phyloP scores from a whole-genome alignment of 2,329 filamentous ascomycete genomes.

The Metarhizium brunneum region DNA sequence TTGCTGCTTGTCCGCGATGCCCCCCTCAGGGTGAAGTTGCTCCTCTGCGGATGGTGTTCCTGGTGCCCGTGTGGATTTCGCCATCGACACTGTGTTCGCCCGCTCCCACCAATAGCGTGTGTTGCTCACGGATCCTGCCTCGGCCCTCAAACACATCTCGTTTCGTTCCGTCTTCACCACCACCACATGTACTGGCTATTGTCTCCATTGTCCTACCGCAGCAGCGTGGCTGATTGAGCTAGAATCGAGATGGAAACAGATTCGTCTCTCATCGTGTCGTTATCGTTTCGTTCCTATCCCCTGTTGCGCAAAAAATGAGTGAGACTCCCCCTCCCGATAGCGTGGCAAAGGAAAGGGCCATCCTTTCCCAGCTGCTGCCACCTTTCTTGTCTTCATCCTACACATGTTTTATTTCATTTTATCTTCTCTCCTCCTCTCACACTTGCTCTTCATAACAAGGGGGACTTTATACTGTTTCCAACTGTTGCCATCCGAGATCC shows the following conservation, averaged over 20 bases:
- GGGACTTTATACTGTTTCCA: too few species aligned
- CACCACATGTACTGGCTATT: neutral
- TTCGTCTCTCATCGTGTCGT: neutral
- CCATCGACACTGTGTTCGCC: neutral
- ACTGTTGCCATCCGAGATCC: too few species aligned
- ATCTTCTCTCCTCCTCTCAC: neutral
- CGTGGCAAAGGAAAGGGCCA: neutral
- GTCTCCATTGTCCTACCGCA: neutral
- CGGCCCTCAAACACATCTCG: constrained; percentile 5
- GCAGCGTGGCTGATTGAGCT: neutral
- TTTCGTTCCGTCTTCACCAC: constrained; percentile 3
- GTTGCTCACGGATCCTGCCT: neutral
- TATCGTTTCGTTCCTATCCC: neutral
- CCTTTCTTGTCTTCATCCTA: neutral
- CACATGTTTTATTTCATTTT: neutral
- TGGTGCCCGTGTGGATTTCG: neutral
- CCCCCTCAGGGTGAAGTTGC: too few species aligned
- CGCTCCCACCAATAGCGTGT: neutral
- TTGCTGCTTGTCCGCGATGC: too few species aligned
- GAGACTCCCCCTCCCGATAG: neutral
- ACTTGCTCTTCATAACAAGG: too few species aligned
- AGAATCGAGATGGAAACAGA: neutral
- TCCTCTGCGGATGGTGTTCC: neutral
- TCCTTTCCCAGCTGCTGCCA: neutral
- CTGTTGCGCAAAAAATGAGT: too few species aligned